Conservation (phyloP, 2,329 filamentous ascomycete species). For the Aspergillus fumigatus region DNA sequence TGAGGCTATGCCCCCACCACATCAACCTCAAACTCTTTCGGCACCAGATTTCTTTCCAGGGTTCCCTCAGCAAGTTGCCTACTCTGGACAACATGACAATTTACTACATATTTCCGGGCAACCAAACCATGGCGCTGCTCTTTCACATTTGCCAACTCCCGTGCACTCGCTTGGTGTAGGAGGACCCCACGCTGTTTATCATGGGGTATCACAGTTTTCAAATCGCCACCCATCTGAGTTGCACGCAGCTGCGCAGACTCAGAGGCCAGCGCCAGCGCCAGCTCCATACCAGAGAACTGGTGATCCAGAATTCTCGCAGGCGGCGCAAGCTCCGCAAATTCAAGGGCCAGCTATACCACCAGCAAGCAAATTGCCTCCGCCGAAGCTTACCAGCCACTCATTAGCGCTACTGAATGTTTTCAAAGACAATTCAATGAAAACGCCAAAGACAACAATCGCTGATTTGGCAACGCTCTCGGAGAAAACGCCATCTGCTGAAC, state of each 20-base stretch:
- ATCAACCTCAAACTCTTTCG: constrained; percentile 43
- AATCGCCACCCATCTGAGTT: background rate
- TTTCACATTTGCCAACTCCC: constrained; percentile 10
- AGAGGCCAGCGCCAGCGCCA: constrained; percentile 20
- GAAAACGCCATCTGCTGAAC: constrained; percentile 9
- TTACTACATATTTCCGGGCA: constrained; percentile 19
- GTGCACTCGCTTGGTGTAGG: constrained; percentile 1
- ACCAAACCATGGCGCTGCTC: constrained; percentile 10
- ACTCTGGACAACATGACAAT: constrained; percentile 26
- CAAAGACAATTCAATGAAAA: constrained; percentile 37
- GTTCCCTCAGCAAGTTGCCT: constrained; percentile 31
- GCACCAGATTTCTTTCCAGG: constrained; percentile 43
- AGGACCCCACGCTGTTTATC: constrained; percentile 15
- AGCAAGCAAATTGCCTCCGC: constrained; percentile 54
- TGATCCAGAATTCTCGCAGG: constrained; percentile 42
- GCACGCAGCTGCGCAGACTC: background rate
- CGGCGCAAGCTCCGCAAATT: constrained; percentile 27
- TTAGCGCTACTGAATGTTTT: constrained; percentile 57
- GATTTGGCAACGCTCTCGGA: constrained; percentile 13
- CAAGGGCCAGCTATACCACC: constrained; percentile 49
- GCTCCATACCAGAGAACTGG: constrained; percentile 46
- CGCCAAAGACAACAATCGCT: constrained; percentile 19
- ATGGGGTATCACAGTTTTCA: constrained; percentile 19
- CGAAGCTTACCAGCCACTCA: constrained; percentile 55
- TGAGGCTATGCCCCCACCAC: constrained; percentile 51